Evolutionary conservation across 345 rosid species (phyloP), one percentile per base, ranked within the genome.

Genomic region (Eutrema yunnanense): DNA sequence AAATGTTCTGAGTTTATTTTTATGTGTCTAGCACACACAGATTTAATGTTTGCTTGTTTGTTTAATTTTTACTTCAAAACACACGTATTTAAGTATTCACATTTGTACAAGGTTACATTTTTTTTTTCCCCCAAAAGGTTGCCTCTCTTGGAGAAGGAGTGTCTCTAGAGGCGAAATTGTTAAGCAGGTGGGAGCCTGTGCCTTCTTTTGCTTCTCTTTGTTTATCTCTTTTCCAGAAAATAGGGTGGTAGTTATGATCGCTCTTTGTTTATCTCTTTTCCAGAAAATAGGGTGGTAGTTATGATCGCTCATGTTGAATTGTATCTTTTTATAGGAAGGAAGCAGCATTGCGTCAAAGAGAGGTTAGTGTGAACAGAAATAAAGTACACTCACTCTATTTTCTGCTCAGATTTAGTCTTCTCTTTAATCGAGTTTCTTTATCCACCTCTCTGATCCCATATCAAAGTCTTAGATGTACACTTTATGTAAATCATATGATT

Each of bases 61-160:
- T 16, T n/a, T 19, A 19, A 46, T 34, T 2, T 44, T 37, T 65
- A 59, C 56, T 41, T 74, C 4, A 19, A 59, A 19, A 57, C 37
- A 26, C 61, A 19, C 41, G 34, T 59, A 22, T 46, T 6, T 14
- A 6, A 63, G 60, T 22, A 30, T 63, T 64, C 61, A 49, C 54
- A 49, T 14, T 19, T 70, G 67, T 64, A 36, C 62, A 71, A 64
- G 72, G 63, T 65, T 65, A 65, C 62, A 64, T 62, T 65, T 59
- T 26, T 77, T 57, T 69, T 73, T 60, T 67, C 32, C 40, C 34
- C 71, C 30, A n/a, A 63, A 75, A 95, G 99, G 99, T 92, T 79
- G 98, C 98, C 53, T 82, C 92, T 47, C 87, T 96, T 77, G 99
- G 99, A 67, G 99, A 90, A 77, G 98, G 99, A 79, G 89, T 87